phyloP scores from a whole-genome alignment of 192 early-diverging fungal genomes.

The Diversispora eburnea region DNA sequence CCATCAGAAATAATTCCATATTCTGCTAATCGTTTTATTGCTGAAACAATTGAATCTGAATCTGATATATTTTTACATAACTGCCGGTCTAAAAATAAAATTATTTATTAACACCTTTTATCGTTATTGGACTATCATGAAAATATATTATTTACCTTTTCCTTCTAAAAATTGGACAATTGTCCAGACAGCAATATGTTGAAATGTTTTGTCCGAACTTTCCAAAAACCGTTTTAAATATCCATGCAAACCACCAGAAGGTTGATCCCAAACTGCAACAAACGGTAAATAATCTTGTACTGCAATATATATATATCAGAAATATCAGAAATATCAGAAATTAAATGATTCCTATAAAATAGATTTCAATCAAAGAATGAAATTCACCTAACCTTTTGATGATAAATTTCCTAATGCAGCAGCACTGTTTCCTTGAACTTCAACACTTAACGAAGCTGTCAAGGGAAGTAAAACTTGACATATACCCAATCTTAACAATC shows the following conservation, averaged over 20 bases:
- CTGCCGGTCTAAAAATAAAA: constrained; percentile 18
- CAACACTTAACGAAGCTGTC: constrained; percentile 52
- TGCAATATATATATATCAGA: constrained; percentile 28
- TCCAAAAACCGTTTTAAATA: constrained; percentile 68
- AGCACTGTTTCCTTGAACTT: constrained; percentile 76
- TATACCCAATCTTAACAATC: constrained; percentile 57
- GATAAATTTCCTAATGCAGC: constrained; percentile 74
- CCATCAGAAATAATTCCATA: constrained; percentile 2
- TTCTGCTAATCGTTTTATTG: constrained; percentile 20
- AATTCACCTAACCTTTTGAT: constrained; percentile 40
- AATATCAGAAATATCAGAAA: no score
- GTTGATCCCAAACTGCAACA: constrained; percentile 62
- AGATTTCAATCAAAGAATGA: neutral
- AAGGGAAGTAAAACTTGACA: constrained; percentile 67
- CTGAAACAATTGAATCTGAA: constrained; percentile 9
- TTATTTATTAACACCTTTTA: neutral
- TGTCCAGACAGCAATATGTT: constrained; percentile 83
- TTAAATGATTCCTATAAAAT: neutral
- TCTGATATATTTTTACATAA: constrained; percentile 13
- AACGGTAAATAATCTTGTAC: constrained; percentile 64
- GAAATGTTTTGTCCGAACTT: constrained; percentile 64
- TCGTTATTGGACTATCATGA: neutral
- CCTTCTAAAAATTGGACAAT: constrained; percentile 76
- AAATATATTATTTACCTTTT: constrained; percentile 29
- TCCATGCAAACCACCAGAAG: constrained; percentile 62